Conservation (phyloP, 768 basidiomycete genomes). For the Lactifluus subvellereus region DNA sequence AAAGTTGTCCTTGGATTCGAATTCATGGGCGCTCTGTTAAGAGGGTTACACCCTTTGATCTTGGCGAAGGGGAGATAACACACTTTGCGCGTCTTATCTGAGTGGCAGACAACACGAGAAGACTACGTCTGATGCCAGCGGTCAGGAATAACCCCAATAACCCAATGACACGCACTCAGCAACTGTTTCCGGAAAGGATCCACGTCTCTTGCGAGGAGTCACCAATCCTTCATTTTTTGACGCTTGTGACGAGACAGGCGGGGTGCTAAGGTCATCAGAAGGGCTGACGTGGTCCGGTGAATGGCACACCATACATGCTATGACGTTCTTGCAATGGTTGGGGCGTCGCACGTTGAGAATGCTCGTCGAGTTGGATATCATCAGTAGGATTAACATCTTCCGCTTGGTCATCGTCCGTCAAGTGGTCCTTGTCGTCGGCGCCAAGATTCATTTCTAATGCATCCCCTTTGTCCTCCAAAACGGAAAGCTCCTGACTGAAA, state of each 20-base stretch:
- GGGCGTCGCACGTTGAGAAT: conserved; percentile 5
- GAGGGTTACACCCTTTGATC: background rate
- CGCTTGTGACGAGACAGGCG: conserved; percentile 1
- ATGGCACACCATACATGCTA: background rate
- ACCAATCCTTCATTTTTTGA: background rate
- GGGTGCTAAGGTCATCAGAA: background rate
- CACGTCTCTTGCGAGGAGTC: conserved; percentile 15
- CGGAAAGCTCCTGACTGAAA: conserved; percentile 44
- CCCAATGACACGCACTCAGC: background rate
- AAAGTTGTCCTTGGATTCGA: background rate
- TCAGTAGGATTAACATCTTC: conserved; percentile 31
- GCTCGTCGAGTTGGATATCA: conserved; percentile 20
- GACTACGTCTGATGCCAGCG: background rate
- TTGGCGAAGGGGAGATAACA: background rate
- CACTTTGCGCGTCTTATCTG: background rate
- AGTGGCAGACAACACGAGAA: background rate
- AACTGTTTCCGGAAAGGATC: background rate
- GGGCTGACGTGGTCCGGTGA: background rate
- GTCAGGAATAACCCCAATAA: background rate
- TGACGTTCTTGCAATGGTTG: background rate
- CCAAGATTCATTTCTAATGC: conserved; percentile 26
- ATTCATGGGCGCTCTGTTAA: background rate
- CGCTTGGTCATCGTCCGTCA: conserved; percentile 33
- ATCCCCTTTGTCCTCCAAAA: conserved; percentile 32
- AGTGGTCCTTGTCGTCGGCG: conserved; percentile 28